Evolutionary conservation across 1,284 basidiomycete genomes (phyloP).

Genomic region (Naganishia liquefaciens): DNA sequence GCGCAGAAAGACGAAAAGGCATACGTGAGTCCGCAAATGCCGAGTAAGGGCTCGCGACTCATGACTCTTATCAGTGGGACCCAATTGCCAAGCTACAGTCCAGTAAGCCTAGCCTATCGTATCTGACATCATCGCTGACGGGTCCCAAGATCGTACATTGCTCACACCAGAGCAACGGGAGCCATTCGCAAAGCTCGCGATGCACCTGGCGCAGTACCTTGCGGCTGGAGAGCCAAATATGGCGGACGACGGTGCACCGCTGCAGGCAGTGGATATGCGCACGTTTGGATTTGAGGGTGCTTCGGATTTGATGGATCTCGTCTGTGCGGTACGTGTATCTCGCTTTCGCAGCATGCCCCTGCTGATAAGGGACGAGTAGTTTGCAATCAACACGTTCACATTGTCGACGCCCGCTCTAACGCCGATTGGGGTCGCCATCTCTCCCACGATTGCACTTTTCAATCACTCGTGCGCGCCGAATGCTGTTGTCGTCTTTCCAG

Average conservation of each 20-base stretch:
- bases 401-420: conserved; percentile 71
- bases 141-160: conserved; percentile 7
- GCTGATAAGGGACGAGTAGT: conserved; percentile 57
- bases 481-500: conserved; percentile 83
- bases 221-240: conserved; percentile 33
- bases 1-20: conserved; percentile 62
- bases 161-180: conserved; percentile 37
- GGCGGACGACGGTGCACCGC: conserved; percentile 24
- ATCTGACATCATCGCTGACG: neutral
- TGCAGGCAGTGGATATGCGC: conserved; percentile 44
- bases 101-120: conserved; percentile 58
- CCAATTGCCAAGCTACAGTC: conserved; percentile 72
- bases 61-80: conserved; percentile 57
- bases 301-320: conserved; percentile 44
- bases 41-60: conserved; percentile 4
- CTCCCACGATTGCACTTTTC: conserved; percentile 73
- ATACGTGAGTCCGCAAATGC: conserved; percentile 2
- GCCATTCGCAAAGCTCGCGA: conserved; percentile 43
- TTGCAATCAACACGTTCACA: conserved; percentile 84
- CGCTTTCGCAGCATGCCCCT: neutral
- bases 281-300: conserved; percentile 45
- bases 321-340: conserved; percentile 43
- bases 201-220: conserved; percentile 48
- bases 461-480: conserved; percentile 93
- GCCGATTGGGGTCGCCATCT: conserved; percentile 76